These are phyloP conservation scores for Saccharomyces pastorianus DNA, from an alignment of 1,139 yeast species.

Conservation along the genomic window DNA sequence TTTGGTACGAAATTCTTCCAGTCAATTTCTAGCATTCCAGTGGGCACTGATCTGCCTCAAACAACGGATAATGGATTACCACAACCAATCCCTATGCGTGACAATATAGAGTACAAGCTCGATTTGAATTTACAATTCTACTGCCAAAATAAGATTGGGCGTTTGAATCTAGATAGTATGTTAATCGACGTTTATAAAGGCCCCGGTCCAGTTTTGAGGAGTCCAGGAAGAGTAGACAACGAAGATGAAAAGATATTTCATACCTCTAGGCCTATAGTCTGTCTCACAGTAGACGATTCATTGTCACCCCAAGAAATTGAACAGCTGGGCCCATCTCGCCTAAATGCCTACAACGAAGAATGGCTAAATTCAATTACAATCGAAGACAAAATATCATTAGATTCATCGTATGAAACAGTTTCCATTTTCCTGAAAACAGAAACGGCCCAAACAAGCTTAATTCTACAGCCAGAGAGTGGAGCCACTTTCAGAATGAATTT, in stretches of 20 bases:
- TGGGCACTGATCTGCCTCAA: constrained; percentile 14
- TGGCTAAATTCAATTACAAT: constrained; percentile 19
- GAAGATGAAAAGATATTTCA: neutral
- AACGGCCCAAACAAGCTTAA: constrained; percentile 3
- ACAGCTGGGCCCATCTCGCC: neutral
- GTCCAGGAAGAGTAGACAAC: neutral
- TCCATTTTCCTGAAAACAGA: neutral
- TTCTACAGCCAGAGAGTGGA: constrained; percentile 16
- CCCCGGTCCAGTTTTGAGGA: neutral
- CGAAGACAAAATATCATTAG: constrained; percentile 14
- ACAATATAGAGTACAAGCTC: constrained; percentile 19
- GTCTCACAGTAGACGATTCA: neutral
- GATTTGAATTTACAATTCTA: constrained; percentile 20
- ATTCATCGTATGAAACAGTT: constrained; percentile 6
- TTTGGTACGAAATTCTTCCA: constrained; percentile 9
- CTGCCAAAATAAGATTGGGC: constrained; percentile 11
- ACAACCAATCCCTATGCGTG: constrained; percentile 19
- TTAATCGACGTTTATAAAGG: neutral
- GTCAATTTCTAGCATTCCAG: constrained; percentile 9
- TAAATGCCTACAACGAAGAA: neutral
- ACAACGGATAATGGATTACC: constrained; percentile 19
- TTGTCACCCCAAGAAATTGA: neutral
- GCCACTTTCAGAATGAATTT: constrained; percentile 22
- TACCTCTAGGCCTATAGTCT: neutral
- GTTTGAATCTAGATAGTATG: neutral